A percentile compares a stretch with the other conserved stretches of the same genome.
Conservation (phyloP, 495 filamentous ascomycete genomes). For the Penicillium parvum region DNA sequence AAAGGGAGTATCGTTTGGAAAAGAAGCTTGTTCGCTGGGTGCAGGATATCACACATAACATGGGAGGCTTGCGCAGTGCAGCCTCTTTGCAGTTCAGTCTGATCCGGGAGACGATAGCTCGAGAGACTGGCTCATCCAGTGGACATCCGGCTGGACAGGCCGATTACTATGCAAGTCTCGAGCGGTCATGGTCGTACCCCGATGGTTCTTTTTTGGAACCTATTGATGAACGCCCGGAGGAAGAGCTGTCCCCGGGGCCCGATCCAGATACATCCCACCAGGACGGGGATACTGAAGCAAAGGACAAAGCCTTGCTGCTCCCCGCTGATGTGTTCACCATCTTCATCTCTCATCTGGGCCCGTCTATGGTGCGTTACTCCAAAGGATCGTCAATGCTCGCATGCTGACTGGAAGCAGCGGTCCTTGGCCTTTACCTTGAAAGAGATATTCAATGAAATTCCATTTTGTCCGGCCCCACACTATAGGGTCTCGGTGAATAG, state of each 20-base stretch:
- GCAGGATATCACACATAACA: slow-evolving; percentile 81
- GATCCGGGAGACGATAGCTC: slow-evolving; percentile 54
- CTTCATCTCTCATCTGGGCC: slow-evolving; percentile 83
- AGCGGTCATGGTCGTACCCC: slow-evolving; percentile 33
- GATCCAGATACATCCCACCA: slow-evolving; percentile 12
- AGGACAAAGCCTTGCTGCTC: slow-evolving; percentile 31
- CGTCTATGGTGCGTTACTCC: slow-evolving; percentile 66
- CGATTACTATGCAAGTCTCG: slow-evolving; percentile 18
- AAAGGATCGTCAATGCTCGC: neutral
- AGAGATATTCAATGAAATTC: slow-evolving; percentile 81
- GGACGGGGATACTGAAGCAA: slow-evolving; percentile 10
- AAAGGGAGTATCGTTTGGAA: slow-evolving; percentile 76
- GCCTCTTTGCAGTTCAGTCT: slow-evolving; percentile 85
- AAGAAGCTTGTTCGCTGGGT: slow-evolving; percentile 77
- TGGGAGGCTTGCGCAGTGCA: slow-evolving; percentile 87
- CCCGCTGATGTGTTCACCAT: slow-evolving; percentile 78
- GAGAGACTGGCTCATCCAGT: slow-evolving; percentile 12
- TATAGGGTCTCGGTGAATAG: slow-evolving; percentile 69
- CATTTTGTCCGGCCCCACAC: slow-evolving; percentile 63
- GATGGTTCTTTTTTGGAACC: slow-evolving; percentile 49
- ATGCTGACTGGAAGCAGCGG: slow-evolving; percentile 48
- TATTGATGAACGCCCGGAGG: slow-evolving; percentile 65
- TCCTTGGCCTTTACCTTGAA: slow-evolving; percentile 86
- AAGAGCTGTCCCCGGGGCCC: slow-evolving; percentile 42
- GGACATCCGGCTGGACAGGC: slow-evolving; percentile 7